Base-by-base conservation (phyloP, 2,329 filamentous ascomycete species). In the Cercospora brassicicola region DNA sequence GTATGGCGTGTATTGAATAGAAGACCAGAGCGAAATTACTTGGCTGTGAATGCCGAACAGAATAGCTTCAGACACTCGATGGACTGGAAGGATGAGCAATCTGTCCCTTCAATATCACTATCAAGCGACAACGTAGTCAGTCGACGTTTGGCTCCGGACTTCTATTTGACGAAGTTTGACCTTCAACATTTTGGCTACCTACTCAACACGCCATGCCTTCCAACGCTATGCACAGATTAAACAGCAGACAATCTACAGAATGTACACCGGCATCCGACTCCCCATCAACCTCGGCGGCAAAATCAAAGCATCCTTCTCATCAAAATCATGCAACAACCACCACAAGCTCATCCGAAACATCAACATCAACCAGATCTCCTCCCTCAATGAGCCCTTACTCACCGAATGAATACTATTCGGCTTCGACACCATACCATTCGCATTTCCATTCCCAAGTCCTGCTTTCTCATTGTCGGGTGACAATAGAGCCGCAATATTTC, bases 281-380 rank as follows among this genome's bases (percentile, higher is more conserved):
- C 62, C 67, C 48, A 48, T 69, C 67, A 66, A 62, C 59, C 61
- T 62, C 33, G 61, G 53, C 23, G 66, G 56, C 15, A 69, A n/a
- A n/a, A 67, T 63, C 39, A 62, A 62, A 10, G 31, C 13, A 45
- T 67, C 61, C 8, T 55, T 62, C 48, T 67, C 61, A 53, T 69
- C 64, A 55, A 69, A 69, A 18, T 69, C 67, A 59, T 67, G 67
- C 57, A 69, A 36, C 31, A 55, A 31, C 67, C 64, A 69, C 67
- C 67, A 69, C 28, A 63, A 55, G 65, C 64, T 62, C 61, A 66
- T 55, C 28, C 67, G 26, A 10, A 64, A 66, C 60, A 63, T 59
- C 55, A 67, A 57, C 4, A 64, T 61, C 61, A 69, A 48, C 67
- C 67, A 69, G 2, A 68, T 60, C 3, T 62, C 67, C 59, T 66